Evolutionary conservation across 495 filamentous ascomycete species (phyloP).

Genomic region (Podospora australis): DNA sequence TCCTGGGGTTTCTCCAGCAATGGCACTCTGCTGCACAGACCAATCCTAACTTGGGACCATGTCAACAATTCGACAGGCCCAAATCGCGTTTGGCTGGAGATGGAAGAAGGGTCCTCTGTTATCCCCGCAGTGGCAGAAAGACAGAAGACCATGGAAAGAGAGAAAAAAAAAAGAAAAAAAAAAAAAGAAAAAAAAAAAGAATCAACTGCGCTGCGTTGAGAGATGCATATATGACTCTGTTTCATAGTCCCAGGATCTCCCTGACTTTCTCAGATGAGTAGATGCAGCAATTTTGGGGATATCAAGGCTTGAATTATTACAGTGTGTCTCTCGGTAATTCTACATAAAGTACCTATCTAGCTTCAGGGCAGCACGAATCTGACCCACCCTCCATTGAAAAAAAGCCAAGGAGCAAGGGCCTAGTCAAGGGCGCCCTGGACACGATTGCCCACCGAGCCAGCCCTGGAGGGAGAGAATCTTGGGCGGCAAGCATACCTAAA

Average conservation of each 20-base stretch:
- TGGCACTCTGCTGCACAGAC: slow-evolving; percentile 4
- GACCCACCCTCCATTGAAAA: not conserved
- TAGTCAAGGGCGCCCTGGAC: not conserved
- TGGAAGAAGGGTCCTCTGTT: not conserved
- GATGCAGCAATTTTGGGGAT: too few species aligned
- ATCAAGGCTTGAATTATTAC: too few species aligned
- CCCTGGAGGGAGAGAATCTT: slow-evolving; percentile 8
- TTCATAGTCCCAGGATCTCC: too few species aligned
- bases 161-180: too few species aligned
- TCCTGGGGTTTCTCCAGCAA: slow-evolving; percentile 14
- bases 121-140: slow-evolving; percentile 5
- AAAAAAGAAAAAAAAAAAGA: too few species aligned
- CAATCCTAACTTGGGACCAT: slow-evolving; percentile 9
- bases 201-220: too few species aligned
- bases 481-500: slow-evolving; percentile 4
- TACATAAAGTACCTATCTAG: too few species aligned
- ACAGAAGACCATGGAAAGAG: not conserved
- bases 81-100: not conserved
- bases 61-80: slow-evolving; percentile 16
- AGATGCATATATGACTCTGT: too few species aligned
- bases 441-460: not conserved
- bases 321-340: too few species aligned
- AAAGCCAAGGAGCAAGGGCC: not conserved
- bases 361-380: not conserved
- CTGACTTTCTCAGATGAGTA: too few species aligned